phyloP scores from a whole-genome alignment of 441 rosid species.

The Corymbia citriodora region DNA sequence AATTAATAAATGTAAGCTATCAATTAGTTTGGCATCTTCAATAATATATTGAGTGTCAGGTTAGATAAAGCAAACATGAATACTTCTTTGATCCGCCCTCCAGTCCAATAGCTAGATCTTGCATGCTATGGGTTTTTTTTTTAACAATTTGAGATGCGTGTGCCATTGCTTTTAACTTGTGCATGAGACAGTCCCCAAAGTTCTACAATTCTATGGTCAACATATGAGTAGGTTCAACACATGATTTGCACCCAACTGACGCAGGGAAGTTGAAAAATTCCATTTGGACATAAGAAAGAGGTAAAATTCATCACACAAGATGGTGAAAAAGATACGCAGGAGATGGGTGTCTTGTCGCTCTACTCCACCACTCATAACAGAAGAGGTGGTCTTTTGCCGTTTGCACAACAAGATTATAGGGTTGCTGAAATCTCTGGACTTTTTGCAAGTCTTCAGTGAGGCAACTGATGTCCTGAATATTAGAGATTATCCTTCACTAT shows the following conservation, averaged over 20 bases:
- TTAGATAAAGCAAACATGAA: neutral
- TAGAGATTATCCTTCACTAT: neutral
- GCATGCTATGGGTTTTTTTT: neutral
- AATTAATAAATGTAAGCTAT: neutral
- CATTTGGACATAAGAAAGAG: neutral
- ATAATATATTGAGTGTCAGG: neutral
- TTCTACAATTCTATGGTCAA: neutral
- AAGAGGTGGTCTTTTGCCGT: neutral
- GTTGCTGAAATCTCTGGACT: neutral
- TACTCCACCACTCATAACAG: neutral
- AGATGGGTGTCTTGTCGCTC: neutral
- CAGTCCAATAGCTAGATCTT: neutral
- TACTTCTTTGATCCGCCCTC: neutral
- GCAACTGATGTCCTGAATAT: neutral
- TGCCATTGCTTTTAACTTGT: neutral
- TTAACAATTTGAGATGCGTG: neutral
- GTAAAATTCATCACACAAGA: neutral
- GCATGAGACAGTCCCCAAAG: neutral
- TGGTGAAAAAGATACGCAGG: neutral
- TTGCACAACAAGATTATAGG: neutral
- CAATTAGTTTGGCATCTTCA: neutral
- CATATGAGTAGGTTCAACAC: neutral
- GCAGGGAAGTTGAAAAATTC: neutral
- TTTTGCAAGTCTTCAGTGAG: neutral
- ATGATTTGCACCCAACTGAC: neutral